Evolutionary conservation across 768 basidiomycete genomes (phyloP).

Genomic region (Pholiota conissans): DNA sequence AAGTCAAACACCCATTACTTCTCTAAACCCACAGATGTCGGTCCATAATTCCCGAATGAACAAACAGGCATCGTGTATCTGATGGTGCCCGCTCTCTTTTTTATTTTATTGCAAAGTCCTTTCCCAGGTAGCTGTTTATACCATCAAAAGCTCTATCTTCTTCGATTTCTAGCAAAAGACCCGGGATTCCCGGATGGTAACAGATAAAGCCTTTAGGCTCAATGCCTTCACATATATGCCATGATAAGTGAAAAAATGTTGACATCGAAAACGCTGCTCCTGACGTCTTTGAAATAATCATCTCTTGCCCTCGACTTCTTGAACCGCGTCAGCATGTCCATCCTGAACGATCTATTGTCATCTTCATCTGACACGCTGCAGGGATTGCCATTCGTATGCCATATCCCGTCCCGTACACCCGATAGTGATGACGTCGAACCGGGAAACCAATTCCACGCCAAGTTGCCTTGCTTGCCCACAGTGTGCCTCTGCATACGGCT

Average conservation of each 20-base stretch:
- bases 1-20: background rate
- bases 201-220: constrained; percentile 4
- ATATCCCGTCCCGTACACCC: constrained; percentile 5
- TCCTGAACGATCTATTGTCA: background rate
- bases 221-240: constrained; percentile 6
- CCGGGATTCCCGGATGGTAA: constrained; percentile 7
- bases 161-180: background rate
- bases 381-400: background rate
- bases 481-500: background rate
- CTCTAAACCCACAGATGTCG: background rate
- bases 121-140: constrained; percentile 4
- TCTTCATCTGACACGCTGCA: background rate
- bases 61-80: background rate
- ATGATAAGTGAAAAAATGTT: background rate
- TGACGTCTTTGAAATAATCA: constrained; percentile 1
- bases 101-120: background rate
- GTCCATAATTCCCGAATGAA: background rate
- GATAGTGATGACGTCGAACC: constrained; percentile 8
- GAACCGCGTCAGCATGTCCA: background rate
- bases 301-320: background rate
- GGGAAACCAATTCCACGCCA: constrained; percentile 1
- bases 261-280: background rate
- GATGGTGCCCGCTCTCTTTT: background rate
- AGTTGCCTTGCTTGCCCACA: background rate
- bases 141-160: background rate